Evolutionary conservation across 2,329 filamentous ascomycete genomes (phyloP).

Genomic region (Neocucurbitaria cava): DNA sequence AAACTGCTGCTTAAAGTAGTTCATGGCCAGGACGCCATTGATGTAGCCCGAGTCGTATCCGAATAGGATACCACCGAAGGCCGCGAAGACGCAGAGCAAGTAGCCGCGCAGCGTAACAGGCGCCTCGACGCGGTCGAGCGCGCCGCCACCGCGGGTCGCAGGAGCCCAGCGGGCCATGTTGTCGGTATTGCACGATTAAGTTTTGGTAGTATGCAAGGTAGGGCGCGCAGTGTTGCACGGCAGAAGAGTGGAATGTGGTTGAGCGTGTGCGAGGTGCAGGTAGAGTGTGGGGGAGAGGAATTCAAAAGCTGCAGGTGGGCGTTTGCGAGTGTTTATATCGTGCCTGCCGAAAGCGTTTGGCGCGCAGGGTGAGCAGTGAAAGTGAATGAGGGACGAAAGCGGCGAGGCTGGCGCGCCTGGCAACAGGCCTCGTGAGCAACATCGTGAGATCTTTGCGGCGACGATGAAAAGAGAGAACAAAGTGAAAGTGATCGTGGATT

Average conservation of each 20-base stretch:
- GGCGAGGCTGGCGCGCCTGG: background rate
- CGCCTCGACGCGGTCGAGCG: slow-evolving; percentile 62
- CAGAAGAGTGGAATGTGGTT: background rate
- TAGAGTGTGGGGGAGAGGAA: background rate
- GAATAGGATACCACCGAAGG: slow-evolving; percentile 72
- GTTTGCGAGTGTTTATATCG: slow-evolving; percentile 6
- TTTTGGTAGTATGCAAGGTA: slow-evolving; percentile 12
- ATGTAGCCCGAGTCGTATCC: slow-evolving; percentile 82
- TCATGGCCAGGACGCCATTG: slow-evolving; percentile 65
- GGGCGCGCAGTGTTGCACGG: background rate
- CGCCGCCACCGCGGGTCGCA: slow-evolving; percentile 31
- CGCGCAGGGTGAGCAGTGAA: no score
- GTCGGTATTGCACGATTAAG: slow-evolving; percentile 11
- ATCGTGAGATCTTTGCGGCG: slow-evolving; percentile 1
- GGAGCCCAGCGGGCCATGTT: slow-evolving; percentile 36
- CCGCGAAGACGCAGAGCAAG: slow-evolving; percentile 55
- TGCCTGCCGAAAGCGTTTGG: slow-evolving; percentile 2
- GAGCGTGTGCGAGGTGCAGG: background rate
- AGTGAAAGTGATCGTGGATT: slow-evolving; percentile 5
- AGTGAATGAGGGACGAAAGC: slow-evolving; percentile 5
- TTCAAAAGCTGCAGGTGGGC: background rate
- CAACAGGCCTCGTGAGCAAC: slow-evolving; percentile 8
- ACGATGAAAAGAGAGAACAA: background rate
- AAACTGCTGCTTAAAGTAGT: slow-evolving; percentile 46
- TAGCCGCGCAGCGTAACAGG: slow-evolving; percentile 57